Evolutionary conservation across 768 basidiomycete species (phyloP).

Genomic region (Amanita rubescens): DNA sequence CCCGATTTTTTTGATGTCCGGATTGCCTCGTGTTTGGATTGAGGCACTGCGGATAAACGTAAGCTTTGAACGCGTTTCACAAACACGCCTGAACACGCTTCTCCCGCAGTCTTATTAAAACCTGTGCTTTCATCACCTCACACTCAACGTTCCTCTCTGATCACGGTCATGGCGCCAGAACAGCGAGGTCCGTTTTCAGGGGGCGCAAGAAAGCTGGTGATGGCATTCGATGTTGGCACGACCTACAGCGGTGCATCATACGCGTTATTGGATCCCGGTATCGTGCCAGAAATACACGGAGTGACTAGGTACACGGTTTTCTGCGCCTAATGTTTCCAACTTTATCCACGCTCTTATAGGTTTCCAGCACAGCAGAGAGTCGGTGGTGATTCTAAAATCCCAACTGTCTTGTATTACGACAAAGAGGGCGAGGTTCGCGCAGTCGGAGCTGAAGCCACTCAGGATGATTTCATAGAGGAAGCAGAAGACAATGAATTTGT

Average conservation of each 20-base stretch:
- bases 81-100: not conserved
- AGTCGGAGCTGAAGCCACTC: constrained; percentile 38
- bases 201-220: constrained; percentile 1
- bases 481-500: constrained; percentile 37
- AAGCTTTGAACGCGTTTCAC: not conserved
- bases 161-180: not conserved
- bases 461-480: constrained; percentile 28
- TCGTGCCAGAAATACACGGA: constrained; percentile 16
- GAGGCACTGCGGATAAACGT: too few species aligned
- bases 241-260: constrained; percentile 6
- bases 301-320: constrained; percentile 18
- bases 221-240: constrained; percentile 4
- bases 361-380: constrained; percentile 16
- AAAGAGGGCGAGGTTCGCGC: constrained; percentile 29
- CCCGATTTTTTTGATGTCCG: constrained; percentile 1
- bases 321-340: constrained; percentile 9
- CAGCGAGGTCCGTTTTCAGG: not conserved
- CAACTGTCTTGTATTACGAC: constrained; percentile 42
- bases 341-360: constrained; percentile 20
- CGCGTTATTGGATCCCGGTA: constrained; percentile 15
- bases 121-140: too few species aligned
- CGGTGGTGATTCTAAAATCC: constrained; percentile 38
- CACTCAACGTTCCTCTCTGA: not conserved
- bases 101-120: too few species aligned
- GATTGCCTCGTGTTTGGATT: not conserved